These are phyloP conservation scores for Malania oleifera DNA, from an alignment of 164 flowering plant genomes.

Conservation along the genomic window DNA sequence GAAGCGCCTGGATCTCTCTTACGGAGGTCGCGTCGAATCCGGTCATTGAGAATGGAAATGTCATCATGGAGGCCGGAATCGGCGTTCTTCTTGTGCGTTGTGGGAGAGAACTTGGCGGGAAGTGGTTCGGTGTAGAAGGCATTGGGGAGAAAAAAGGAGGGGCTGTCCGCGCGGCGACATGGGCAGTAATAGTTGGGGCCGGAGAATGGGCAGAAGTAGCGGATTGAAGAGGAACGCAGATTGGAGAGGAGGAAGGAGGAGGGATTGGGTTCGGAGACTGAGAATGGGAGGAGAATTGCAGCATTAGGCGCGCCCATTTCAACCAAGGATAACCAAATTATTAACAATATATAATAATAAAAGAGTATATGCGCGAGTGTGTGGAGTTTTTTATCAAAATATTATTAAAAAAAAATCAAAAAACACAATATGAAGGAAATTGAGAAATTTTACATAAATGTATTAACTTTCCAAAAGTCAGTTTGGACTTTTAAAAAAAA, in stretches of 20 bases:
- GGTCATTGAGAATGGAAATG: conserved; percentile 54
- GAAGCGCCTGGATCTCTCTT: conserved; percentile 33
- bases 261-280: conserved; percentile 4
- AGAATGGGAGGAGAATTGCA: conserved; percentile 13
- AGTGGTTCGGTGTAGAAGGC: conserved; percentile 32
- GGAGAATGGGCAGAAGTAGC: no score
- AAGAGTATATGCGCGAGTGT: no score
- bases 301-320: no score
- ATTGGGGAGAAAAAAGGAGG: conserved; percentile 9
- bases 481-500: no score
- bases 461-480: no score
- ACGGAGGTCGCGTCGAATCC: conserved; percentile 56
- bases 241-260: conserved; percentile 10
- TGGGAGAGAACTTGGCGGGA: conserved; percentile 9
- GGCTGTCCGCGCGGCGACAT: conserved; percentile 7
- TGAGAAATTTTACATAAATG: no score
- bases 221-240: conserved; percentile 6
- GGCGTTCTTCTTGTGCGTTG: conserved; percentile 7
- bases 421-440: no score
- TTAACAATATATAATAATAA: no score
- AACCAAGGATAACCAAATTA: no score
- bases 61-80: conserved; percentile 31
- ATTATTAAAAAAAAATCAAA: no score
- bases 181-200: conserved; percentile 1
- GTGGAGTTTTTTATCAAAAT: no score